phyloP scores from a whole-genome alignment of 129 eudicot species.

The Oenanthe sinensis region DNA sequence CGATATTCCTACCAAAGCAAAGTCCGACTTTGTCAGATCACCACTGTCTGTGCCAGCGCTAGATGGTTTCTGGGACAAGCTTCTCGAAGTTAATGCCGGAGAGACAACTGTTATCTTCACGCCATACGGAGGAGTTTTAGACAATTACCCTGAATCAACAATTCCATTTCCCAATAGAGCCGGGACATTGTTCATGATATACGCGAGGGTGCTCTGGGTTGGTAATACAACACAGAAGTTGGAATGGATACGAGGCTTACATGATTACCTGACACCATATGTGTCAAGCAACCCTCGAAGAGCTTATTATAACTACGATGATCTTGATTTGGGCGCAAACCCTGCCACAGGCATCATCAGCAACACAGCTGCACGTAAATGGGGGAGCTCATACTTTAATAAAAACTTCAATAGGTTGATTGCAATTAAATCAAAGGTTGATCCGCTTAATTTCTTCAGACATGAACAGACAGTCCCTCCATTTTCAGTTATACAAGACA shows the following conservation, averaged over 20 bases:
- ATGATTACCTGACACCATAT: background rate
- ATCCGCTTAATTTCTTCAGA: background rate
- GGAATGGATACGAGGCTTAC: conserved; percentile 1
- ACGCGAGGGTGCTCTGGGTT: background rate
- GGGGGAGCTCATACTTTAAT: background rate
- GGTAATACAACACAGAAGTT: background rate
- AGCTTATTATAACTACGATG: background rate
- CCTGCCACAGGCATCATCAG: conserved; percentile 1
- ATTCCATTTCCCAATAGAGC: conserved; percentile 3
- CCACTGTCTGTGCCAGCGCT: background rate
- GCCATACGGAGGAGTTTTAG: background rate
- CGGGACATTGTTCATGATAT: conserved; percentile 1
- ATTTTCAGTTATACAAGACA: background rate
- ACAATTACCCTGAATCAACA: background rate
- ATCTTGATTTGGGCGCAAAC: conserved; percentile 3
- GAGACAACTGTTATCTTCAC: conserved; percentile 2
- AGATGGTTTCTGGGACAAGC: background rate
- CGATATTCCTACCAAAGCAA: conserved; percentile 8
- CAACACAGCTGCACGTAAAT: background rate
- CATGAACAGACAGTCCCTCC: background rate
- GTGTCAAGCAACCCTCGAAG: conserved; percentile 3
- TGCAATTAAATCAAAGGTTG: background rate
- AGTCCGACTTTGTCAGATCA: conserved; percentile 1
- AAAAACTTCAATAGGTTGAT: background rate
- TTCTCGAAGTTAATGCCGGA: background rate